Percentiles rank a stretch among this genome's conserved stretches.
phyloP scores from a whole-genome alignment of 768 basidiomycete genomes.

The Tulasnella sp. region DNA sequence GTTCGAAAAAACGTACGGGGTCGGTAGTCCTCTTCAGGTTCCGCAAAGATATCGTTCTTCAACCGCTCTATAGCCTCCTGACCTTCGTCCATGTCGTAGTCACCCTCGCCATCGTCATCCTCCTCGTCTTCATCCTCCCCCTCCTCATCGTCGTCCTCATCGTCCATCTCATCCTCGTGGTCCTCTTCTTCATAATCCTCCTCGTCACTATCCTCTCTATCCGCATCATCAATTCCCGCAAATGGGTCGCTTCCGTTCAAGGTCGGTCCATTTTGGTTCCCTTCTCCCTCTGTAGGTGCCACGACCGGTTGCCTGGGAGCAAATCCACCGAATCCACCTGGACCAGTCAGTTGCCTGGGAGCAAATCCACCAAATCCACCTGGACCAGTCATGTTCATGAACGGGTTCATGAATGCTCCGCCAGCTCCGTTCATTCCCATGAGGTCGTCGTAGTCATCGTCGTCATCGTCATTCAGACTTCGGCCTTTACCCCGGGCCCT shows the following conservation, averaged over 20 bases:
- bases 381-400: slow-evolving; percentile 23
- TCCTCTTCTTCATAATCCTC: slow-evolving; percentile 21
- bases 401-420: slow-evolving; percentile 21
- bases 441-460: slow-evolving; percentile 27
- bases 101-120: slow-evolving; percentile 26
- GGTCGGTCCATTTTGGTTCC: slow-evolving; percentile 26
- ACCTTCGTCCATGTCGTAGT: slow-evolving; percentile 30
- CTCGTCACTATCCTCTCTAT: slow-evolving; percentile 28
- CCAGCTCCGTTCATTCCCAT: too few relatives aligned
- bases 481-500: slow-evolving; percentile 57
- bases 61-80: slow-evolving; percentile 55
- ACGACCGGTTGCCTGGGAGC: slow-evolving; percentile 21
- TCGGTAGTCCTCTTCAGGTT: slow-evolving; percentile 45
- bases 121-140: not conserved
- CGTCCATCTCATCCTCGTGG: not conserved
- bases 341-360: slow-evolving; percentile 30
- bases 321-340: slow-evolving; percentile 26
- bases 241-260: slow-evolving; percentile 27
- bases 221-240: slow-evolving; percentile 25
- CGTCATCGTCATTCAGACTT: slow-evolving; percentile 25
- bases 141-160: not conserved
- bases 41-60: slow-evolving; percentile 73
- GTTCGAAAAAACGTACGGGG: slow-evolving; percentile 19
- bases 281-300: slow-evolving; percentile 27
- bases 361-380: slow-evolving; percentile 26